A percentile compares a stretch with the other conserved stretches of the same genome.
These are phyloP conservation scores for Gossypium schwendimanii DNA, from an alignment of 441 rosid species.

Conservation along the genomic window DNA sequence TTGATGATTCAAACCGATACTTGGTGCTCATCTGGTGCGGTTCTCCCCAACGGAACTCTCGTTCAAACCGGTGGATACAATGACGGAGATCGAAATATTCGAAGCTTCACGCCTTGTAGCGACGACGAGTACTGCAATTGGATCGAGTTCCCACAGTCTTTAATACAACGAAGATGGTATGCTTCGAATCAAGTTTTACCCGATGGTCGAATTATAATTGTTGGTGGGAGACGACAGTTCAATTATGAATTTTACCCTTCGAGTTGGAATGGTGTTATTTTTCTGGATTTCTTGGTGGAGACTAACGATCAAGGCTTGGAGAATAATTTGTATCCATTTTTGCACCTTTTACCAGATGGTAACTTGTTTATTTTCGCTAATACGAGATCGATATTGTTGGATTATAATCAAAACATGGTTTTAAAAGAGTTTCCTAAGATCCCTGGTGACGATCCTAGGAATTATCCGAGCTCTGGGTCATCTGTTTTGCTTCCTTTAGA, in stretches of 20 bases:
- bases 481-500: constrained; percentile 70
- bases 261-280: constrained; percentile 9
- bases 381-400: constrained; percentile 50
- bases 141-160: constrained; percentile 45
- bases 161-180: constrained; percentile 70
- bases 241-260: constrained; percentile 60
- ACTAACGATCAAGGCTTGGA: constrained; percentile 43
- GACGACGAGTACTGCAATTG: constrained; percentile 48
- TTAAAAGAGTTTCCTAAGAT: constrained; percentile 51
- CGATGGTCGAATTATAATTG: constrained; percentile 56
- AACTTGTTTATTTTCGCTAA: constrained; percentile 78
- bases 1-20: constrained; percentile 63
- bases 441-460: constrained; percentile 55
- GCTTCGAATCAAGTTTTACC: constrained; percentile 63
- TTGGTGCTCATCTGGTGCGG: constrained; percentile 87
- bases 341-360: constrained; percentile 76
- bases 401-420: constrained; percentile 46
- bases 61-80: constrained; percentile 75
- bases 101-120: constrained; percentile 47
- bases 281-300: constrained; percentile 40
- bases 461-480: constrained; percentile 85
- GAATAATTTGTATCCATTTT: constrained; percentile 75
- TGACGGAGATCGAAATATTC: constrained; percentile 59
- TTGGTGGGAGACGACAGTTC: constrained; percentile 71
- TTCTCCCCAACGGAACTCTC: constrained; percentile 56